Evolutionary conservation across 345 rosid genomes (phyloP), one percentile per base, ranked within the genome.

Genomic region (Salix brachista): DNA sequence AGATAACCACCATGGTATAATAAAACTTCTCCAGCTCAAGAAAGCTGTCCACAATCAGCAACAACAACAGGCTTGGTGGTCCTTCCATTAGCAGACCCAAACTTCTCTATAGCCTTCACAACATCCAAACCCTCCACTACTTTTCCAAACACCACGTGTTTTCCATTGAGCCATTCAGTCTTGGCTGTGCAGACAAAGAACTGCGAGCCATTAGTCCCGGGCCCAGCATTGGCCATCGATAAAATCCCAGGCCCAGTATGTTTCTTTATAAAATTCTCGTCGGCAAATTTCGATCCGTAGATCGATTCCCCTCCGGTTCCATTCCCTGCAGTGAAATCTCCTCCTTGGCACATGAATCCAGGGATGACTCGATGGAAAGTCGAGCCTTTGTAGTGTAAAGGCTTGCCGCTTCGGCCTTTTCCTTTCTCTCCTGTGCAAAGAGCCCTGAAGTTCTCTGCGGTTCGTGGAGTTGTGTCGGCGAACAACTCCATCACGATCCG

Each of bases 271-370:
- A 93, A 93, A 80, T 91, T 85, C 90, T 93, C 98, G 28, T 94
- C 97, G 1, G 83, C 86, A 69, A 94, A 90, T 83, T 88, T 94
- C 0, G 69, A 4, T 1, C 97, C 96, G 69, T 94, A 94, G 83
- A 94, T 92, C 0, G 98, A 92, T 65, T 94, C 98, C 0, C 97
- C 97, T 23, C 96, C 94, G 8, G 91, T 90, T 3, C 97, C 98
- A 72, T 94, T 89, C 10, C 94, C 92, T 23, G 88, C 91, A 0
- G 95, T 92, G 86, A 90, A 92, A 28, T 92, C 98, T 1, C 97
- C 97, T 5, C 98, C 98, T 76, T 90, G 98, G 72, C 97, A 90
- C 95, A 93, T 90, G 87, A 93, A 93, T 0, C 84, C 81, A 0
- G 95, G 94, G 80, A 94, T 91, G 84, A 94, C 93, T 0, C 94